phyloP scores from a whole-genome alignment of 2,329 filamentous ascomycete species.

The Raffaelea arxii region DNA sequence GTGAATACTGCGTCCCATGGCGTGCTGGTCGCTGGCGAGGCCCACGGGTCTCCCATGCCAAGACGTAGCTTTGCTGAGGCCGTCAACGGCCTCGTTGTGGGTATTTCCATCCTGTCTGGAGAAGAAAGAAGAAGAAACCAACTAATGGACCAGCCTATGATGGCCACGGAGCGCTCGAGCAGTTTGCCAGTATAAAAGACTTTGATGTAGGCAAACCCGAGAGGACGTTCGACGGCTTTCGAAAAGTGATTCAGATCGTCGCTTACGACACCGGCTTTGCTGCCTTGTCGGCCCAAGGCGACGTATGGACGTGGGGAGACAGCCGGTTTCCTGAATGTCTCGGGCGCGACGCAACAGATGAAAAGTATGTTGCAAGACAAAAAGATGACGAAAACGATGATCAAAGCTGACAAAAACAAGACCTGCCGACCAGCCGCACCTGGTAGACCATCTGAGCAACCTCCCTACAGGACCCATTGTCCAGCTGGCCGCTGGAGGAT shows the following conservation, averaged over 20 bases:
- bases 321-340: slow-evolving; percentile 46
- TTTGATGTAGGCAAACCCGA: background rate
- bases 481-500: slow-evolving; percentile 47
- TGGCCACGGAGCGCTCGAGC: slow-evolving; percentile 15
- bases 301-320: slow-evolving; percentile 47
- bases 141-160: slow-evolving; percentile 13
- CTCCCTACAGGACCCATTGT: slow-evolving; percentile 40
- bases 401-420: slow-evolving; percentile 18
- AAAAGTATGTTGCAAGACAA: slow-evolving; percentile 25
- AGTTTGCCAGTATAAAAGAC: slow-evolving; percentile 16
- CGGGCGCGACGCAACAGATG: slow-evolving; percentile 34
- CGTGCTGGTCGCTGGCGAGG: background rate
- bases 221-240: slow-evolving; percentile 14
- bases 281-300: slow-evolving; percentile 31
- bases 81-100: slow-evolving; percentile 19
- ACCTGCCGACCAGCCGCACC: slow-evolving; percentile 34
- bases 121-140: background rate
- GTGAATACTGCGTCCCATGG: slow-evolving; percentile 4
- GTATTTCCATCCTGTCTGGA: slow-evolving; percentile 13
- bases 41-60: background rate
- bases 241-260: slow-evolving; percentile 28
- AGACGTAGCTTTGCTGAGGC: slow-evolving; percentile 19
- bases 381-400: no score
- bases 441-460: slow-evolving; percentile 38
- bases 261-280: slow-evolving; percentile 41